Base-by-base conservation (phyloP, 2,329 filamentous ascomycete species). In the Penicillium sp. region DNA sequence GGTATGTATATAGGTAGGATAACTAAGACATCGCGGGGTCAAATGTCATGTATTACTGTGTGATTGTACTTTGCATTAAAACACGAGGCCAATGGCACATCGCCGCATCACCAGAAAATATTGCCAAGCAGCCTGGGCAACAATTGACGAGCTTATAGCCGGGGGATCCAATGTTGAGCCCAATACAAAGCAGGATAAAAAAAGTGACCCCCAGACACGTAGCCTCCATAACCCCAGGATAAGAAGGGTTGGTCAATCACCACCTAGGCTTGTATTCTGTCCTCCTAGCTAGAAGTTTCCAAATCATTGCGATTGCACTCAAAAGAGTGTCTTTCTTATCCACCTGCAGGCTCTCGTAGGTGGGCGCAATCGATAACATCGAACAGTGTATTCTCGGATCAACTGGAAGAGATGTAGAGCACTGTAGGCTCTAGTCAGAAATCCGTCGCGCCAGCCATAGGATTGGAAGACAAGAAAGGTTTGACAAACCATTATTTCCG, bases 401-500 rank as follows among this genome's bases (percentile, higher is more conserved):
- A 74, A 56, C 63, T 66, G 13, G 71, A 67, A 5, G 75, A 74
- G 35, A 77, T 77, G 58, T 77, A 77, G 29, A 77, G 67, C 18
- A 72, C 70, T 72, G 29, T 4, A 46, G 2, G 1, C 11, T 31
- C 20, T 20, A n/a, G 10, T 46, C 9, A 55, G 53, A 11, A 44
- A 16, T 2, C 13, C 9, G 1, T 46, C 22, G 16, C 24, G 16
- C 18, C 9, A 22, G 2, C 11, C 26, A n/a, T 29, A 42, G 6
- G 13, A 16, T 34, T 14, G 3, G 5, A 35, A 32, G 5, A 24
- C 16, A 18, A 24, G 35, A 16, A 34, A 43, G 2, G 14, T 34
- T 24, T 6, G 34, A 66, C 78, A 69, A 66, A 95, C 93, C 93
- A 70, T 97, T 97, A 78, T 97, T 97, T 66, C 93, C 93, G 74